Conservation (phyloP, 2,329 filamentous ascomycete genomes). For the Dactylellina parvicollis region DNA sequence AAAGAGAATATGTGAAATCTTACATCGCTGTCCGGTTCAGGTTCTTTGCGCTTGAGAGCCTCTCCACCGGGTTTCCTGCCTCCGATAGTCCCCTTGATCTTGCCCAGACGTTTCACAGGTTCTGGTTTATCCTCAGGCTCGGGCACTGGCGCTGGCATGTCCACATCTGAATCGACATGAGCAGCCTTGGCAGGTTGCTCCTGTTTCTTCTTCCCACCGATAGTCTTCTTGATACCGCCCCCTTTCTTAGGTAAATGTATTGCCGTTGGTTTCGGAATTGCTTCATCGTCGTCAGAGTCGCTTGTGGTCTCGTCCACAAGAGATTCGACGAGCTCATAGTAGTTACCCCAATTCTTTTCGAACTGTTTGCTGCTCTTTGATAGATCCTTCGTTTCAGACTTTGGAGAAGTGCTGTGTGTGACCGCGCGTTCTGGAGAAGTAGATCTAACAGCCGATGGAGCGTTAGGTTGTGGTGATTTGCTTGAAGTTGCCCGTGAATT, state of each 20-base stretch:
- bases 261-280: slow-evolving; percentile 4
- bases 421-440: slow-evolving; percentile 10
- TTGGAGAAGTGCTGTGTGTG: slow-evolving; percentile 14
- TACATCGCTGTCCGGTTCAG: slow-evolving; percentile 51
- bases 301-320: slow-evolving; percentile 35
- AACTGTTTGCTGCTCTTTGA: slow-evolving; percentile 10
- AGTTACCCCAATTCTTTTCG: slow-evolving; percentile 30
- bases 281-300: slow-evolving; percentile 26
- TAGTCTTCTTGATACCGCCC: slow-evolving; percentile 40
- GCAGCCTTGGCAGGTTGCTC: neutral
- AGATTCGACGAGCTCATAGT: slow-evolving; percentile 15
- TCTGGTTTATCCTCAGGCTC: slow-evolving; percentile 20
- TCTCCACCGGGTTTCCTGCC: slow-evolving; percentile 28
- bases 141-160: neutral
- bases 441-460: neutral
- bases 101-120: slow-evolving; percentile 31
- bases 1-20: slow-evolving; percentile 30
- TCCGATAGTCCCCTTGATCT: slow-evolving; percentile 53
- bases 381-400: slow-evolving; percentile 6
- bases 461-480: slow-evolving; percentile 30
- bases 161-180: slow-evolving; percentile 1
- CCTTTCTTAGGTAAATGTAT: slow-evolving; percentile 7
- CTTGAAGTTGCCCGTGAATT: slow-evolving; percentile 16
- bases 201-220: slow-evolving; percentile 33
- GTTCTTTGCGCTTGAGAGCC: slow-evolving; percentile 38